Conservation (phyloP, 2,329 filamentous ascomycete species). For the Penicillium sp. region DNA sequence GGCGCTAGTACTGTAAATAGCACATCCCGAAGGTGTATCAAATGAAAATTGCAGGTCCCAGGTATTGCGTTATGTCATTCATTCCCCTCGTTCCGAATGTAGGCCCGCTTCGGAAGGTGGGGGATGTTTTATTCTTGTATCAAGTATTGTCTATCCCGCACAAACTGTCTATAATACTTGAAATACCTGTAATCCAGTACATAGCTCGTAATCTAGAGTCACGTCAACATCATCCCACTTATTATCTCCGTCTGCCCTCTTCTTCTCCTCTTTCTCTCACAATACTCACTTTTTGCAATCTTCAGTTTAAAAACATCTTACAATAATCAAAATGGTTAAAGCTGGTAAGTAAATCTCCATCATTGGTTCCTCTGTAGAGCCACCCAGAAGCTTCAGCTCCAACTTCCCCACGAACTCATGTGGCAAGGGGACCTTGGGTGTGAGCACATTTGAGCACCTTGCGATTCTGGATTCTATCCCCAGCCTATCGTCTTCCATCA, state of each 20-base stretch:
- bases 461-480: slow-evolving; percentile 20
- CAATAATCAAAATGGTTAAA: slow-evolving; percentile 91
- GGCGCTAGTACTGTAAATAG: not conserved
- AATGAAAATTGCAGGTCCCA: not conserved
- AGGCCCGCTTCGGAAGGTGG: slow-evolving; percentile 26
- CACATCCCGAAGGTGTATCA: not conserved
- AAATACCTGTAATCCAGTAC: slow-evolving; percentile 16
- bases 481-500: slow-evolving; percentile 29
- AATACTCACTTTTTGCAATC: slow-evolving; percentile 7
- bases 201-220: slow-evolving; percentile 11
- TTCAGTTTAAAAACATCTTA: slow-evolving; percentile 23
- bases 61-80: slow-evolving; percentile 25
- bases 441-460: slow-evolving; percentile 47
- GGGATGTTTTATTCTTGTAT: slow-evolving; percentile 15
- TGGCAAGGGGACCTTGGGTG: slow-evolving; percentile 36
- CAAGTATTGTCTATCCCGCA: not conserved
- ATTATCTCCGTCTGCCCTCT: slow-evolving; percentile 22
- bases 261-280: slow-evolving; percentile 17
- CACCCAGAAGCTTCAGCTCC: slow-evolving; percentile 6
- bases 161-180: not conserved
- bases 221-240: slow-evolving; percentile 28
- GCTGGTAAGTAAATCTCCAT: slow-evolving; percentile 64
- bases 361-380: slow-evolving; percentile 23
- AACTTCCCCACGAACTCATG: slow-evolving; percentile 26
- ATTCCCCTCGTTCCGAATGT: slow-evolving; percentile 18